Base-by-base conservation (phyloP, 805 yeast genomes). In the Saturnispora saitoi region DNA sequence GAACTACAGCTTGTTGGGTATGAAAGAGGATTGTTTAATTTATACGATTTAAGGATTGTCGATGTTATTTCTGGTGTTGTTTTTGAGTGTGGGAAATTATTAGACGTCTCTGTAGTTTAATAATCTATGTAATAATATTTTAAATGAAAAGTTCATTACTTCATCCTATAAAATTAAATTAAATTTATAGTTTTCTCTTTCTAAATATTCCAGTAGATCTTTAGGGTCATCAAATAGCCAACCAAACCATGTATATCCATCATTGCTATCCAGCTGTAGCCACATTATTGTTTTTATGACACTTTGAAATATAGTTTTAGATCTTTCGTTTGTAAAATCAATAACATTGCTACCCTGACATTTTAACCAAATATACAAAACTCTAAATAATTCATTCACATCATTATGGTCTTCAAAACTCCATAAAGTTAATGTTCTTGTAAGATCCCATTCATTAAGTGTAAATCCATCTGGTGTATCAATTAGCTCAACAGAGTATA, bases 11-110 rank as follows among this genome's bases (percentile, higher is more conserved):
- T 86, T 34, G 66, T 83, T 42, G 89, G 87, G 0, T 65, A 84
- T 12, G 74, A 79, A 38, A 70, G 72, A 54, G 95, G 95, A 0
- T 71, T 81, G 7, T 80, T 75, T 59, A 75, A 77, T 40, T 64
- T 86, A 19, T 79, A 75, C 48, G 88, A 86, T 2, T 72, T 83
- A n/a, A 75, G 75, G 49, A 69, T 86, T 12, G 72, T 80, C 42
- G 95, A 86, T 57, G 67, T 78, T 10, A 58, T 61, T 32, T 72
- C 80, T 17, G 87, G 90, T 3, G 90, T 84, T 49, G 75, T 78
- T 1, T 71, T 80, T 53, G 89, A 80, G 52, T 81, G 86, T 59
- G 89, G 88, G 1, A 74, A 77, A 50, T 65, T 85, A 47, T 68
- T 86, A 32, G 89, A 84, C 56, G 84, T 86, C 2, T 72, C 80